Base-by-base conservation (phyloP, 164 flowering plant genomes). In the Dillenia suffruticosa region DNA sequence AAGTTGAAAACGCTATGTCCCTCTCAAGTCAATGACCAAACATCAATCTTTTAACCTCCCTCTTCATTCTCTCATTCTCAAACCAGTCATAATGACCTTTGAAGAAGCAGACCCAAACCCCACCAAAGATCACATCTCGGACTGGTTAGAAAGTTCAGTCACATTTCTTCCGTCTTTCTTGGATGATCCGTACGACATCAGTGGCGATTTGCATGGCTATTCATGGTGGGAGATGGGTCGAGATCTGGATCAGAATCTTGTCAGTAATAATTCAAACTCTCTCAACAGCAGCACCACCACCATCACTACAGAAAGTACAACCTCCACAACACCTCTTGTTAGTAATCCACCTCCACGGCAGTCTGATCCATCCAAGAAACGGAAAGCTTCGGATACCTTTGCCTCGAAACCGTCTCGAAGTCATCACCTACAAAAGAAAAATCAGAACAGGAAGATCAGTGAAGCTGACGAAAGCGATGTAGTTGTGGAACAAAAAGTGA, bases 141-240 rank as follows among this genome's bases (percentile, higher is more conserved):
- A 76, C 32, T 84, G 90, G 90, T 24, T 83, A 10, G 83, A 62
- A 12, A 84, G 70, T 45, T 75, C 85, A 0, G 64, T 65, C 9
- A 69, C 88, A 2, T 74, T 74, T 71, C 50, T 79, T 12, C 79
- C 86, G 1, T 63, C 82, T 11, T 65, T 82, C 61, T 61, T 77
- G 44, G 81, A 79, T 50, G 86, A 84, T 58, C 80, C 85, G 0
- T 80, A 80, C 55, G 58, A 54, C 24, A 12, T 63, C 3, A 32
- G 40, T 32, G 66, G 50, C 1, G 79, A 72, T 10, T 65, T 79
- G 58, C 67, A 62, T 14, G 58, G 67, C 19, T 77, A 75, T 51
- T 76, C 72, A 22, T 82, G 82, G 82, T 82, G 84, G 88, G 73
- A 63, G 54, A 66, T 64, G 40, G 51, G 14, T 22, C 78, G 64